Conservation (phyloP, 2,329 filamentous ascomycete genomes). For the Stagonosporopsis rhizophila region DNA sequence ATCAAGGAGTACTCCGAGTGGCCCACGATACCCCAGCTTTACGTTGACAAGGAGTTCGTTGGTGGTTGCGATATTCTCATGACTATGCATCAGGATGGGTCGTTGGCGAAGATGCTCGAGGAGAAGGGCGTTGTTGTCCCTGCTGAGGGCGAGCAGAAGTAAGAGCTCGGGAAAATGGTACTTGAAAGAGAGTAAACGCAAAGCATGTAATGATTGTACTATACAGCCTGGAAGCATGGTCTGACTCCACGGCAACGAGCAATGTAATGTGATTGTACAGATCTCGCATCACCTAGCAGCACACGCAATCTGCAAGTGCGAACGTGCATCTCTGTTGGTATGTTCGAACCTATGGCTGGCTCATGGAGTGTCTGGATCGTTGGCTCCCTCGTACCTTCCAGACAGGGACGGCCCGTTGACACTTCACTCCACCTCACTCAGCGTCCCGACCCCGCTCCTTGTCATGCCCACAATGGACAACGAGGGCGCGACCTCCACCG, state of each 20-base stretch:
- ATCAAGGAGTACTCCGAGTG: conserved; percentile 99
- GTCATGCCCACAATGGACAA: neutral
- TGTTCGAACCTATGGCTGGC: neutral
- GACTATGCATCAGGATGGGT: conserved; percentile 96
- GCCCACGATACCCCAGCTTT: conserved; percentile 98
- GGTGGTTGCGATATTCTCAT: conserved; percentile 98
- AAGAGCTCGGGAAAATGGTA: neutral
- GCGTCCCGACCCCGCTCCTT: neutral
- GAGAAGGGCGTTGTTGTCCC: conserved; percentile 87
- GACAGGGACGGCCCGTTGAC: neutral
- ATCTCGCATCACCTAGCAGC: neutral
- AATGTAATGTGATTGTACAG: conserved; percentile 2
- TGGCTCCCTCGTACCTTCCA: conserved; percentile 2
- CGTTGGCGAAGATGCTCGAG: conserved; percentile 87
- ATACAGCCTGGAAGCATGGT: conserved; percentile 1
- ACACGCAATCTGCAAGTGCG: neutral
- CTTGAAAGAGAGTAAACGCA: neutral
- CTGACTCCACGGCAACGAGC: neutral
- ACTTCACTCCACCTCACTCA: neutral
- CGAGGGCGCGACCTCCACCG: neutral
- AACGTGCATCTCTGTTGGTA: too few relatives aligned
- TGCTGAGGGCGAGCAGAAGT: conserved; percentile 35
- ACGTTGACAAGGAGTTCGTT: conserved; percentile 93
- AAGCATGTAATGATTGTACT: conserved; percentile 6
- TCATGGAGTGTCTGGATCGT: neutral